Conservation (phyloP, 2,329 filamentous ascomycete species). For the Claviceps maximensis region DNA sequence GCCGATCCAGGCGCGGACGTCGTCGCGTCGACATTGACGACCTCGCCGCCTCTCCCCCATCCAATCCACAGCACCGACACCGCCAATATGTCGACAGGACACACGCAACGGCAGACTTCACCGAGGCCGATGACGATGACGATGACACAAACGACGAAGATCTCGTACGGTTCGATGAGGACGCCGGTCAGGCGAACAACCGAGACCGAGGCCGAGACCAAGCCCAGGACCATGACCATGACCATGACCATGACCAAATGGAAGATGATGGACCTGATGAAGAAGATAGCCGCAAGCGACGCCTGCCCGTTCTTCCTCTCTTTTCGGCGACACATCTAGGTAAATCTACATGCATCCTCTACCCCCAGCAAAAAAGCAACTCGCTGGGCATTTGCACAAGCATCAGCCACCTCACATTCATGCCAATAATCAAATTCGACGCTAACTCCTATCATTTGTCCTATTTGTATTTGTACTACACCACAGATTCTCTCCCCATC, state of each 20-base stretch:
- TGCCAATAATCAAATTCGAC: neutral
- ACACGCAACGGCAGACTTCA: conserved; percentile 52
- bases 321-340: conserved; percentile 70
- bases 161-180: conserved; percentile 24
- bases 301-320: conserved; percentile 49
- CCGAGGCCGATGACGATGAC: conserved; percentile 44
- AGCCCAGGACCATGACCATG: conserved; percentile 30
- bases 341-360: conserved; percentile 26
- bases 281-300: conserved; percentile 28
- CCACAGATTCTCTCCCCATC: conserved; percentile 65
- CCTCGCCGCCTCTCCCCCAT: conserved; percentile 19
- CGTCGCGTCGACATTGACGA: conserved; percentile 20
- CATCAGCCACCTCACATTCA: neutral
- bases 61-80: conserved; percentile 15
- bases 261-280: conserved; percentile 11
- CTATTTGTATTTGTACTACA: neutral
- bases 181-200: conserved; percentile 31
- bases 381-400: neutral
- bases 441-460: neutral
- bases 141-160: conserved; percentile 28
- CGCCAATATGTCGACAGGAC: conserved; percentile 18
- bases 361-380: no score
- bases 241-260: conserved; percentile 23
- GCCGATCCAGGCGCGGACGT: conserved; percentile 19
- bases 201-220: conserved; percentile 30